Evolutionary conservation across 805 yeast genomes (phyloP), one percentile per base, ranked within the genome.

Genomic region (Saturnispora besseyi): DNA sequence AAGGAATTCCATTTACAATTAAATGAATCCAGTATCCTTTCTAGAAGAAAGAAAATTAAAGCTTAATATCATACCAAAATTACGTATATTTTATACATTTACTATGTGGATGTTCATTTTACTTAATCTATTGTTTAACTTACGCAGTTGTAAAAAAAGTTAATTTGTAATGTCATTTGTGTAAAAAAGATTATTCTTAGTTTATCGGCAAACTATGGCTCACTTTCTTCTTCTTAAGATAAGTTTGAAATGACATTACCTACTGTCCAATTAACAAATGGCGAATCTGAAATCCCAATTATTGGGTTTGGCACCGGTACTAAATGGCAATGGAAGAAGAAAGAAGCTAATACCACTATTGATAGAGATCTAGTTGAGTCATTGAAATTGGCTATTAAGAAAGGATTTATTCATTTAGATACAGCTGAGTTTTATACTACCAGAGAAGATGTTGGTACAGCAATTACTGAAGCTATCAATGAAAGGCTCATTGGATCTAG

Each of bases 401-500:
- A 61, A 13, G 86, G 86, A 0, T 77, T 76, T 61, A 69, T 63
- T 34, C 87, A 81, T 60, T 63, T 82, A 36, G 88, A 82, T 58
- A 79, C 83, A 3, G 87, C 87, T 1, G 85, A 82, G 55, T 65
- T 72, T 13, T 82, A 82, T 61, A 70, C 75, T 21, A 82, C 86
- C 7, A 77, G 79, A 52, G 61, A 58, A 5, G 87, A 81, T 57
- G 74, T 81, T 46, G 84, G 81, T n/a, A 71, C 59, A 30, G 87
- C 81, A 1, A 52, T 81, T 32, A 67, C 66, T 45, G 60, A 65
- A 41, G 61, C 72, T 1, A 75, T 54, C 12, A 9, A 13, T 2
- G 42, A 44, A 15, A 32, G 24, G 2, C 42, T 42, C n/a, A 72
- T 43, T 69, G 18, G 12, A 29, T 34, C 42, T 13, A 47, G 87